These are phyloP conservation scores for Heliamphora pulchella DNA, from an alignment of 179 eudicot species.

Conservation along the genomic window DNA sequence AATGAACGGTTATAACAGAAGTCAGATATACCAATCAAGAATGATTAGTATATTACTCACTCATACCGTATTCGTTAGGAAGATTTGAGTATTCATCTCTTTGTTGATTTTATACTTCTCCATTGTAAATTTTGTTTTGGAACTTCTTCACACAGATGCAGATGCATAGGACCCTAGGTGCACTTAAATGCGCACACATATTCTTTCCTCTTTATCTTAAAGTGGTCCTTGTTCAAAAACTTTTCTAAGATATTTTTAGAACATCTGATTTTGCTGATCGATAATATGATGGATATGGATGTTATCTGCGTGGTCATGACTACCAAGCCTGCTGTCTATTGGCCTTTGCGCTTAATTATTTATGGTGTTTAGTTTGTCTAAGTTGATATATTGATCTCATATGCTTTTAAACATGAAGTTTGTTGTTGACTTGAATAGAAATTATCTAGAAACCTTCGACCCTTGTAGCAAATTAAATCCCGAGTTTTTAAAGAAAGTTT, in stretches of 20 bases:
- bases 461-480: too few species aligned
- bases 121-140: background rate
- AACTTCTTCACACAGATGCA: background rate
- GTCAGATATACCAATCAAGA: background rate
- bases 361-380: background rate
- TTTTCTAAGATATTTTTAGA: background rate
- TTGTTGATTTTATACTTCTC: background rate
- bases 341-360: background rate
- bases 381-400: background rate
- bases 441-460: too few species aligned
- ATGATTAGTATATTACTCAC: background rate
- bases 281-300: background rate
- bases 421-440: too few species aligned
- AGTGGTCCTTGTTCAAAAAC: background rate
- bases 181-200: background rate
- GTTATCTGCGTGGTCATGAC: background rate
- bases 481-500: too few species aligned
- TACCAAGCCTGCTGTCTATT: background rate
- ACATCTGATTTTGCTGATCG: background rate
- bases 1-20: background rate
- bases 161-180: background rate
- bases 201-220: background rate
- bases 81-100: background rate
- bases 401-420: background rate
- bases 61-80: background rate